Evolutionary conservation across 2,329 filamentous ascomycete genomes (phyloP), one percentile per base, ranked within the genome.

Genomic region (Sporothrix brasiliensis): DNA sequence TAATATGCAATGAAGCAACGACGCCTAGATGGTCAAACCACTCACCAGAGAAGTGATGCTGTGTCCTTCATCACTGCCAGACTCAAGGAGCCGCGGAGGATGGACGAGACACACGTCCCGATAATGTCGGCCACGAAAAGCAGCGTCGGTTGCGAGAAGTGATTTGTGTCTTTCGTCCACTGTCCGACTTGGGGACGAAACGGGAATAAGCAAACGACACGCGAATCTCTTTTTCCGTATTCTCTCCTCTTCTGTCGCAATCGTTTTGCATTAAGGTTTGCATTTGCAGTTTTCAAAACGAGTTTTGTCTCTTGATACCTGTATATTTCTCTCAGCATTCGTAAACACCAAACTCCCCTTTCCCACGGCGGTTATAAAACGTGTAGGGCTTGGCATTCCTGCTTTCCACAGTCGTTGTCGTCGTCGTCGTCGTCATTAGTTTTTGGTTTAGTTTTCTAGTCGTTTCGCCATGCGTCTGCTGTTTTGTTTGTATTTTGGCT

Each of bases 231-330:
- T 21, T n/a, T 27, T 58, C 11, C 44, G 1, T 41, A 41, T 41
- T 41, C 39, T 60, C 19, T 27, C 49, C 10, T 44, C 60, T 65
- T 41, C 44, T 50, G 60, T 50, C 14, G 60, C 30, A 27, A 50
- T 30, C 16, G 60, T 30, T 65, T 65, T 65, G 60, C 4, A 49
- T 65, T n/a, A 24, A 44, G 24, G 60, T 65, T 30, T 3, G 61
- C 47, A 66, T 66, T 52, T 34, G 61, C 61, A 52, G 27, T 39
- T 19, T 21, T 52, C 61, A 52, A 66, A 66, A 66, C 61, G 47
- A 34, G 61, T 50, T 34, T 52, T 19, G 61, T 66, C 24, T 66
- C 61, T 65, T 47, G 60, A 63, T 49, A 27, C 24, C 7, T 47
- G 21, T 19, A 27, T 63, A 39, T 27, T 24, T 44, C 19, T 58